A percentile compares a stretch with the other conserved stretches of the same genome.
Conservation (phyloP, 2,329 filamentous ascomycete species). For the Xylariaceae sp. region DNA sequence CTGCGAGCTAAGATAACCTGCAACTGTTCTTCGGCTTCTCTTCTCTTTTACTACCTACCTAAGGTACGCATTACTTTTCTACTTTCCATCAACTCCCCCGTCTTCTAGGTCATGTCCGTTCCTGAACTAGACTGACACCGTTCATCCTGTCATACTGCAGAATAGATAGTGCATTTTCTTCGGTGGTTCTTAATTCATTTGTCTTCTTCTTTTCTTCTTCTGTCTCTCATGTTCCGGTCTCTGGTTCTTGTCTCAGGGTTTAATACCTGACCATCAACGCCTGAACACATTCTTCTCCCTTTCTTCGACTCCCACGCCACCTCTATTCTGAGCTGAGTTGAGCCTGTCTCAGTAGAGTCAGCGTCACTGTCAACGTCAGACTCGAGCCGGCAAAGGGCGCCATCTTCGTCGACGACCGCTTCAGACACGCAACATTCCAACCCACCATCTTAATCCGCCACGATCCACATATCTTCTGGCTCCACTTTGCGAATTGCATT, state of each 20-base stretch:
- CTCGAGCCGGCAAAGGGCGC: background rate
- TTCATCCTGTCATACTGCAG: background rate
- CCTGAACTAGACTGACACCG: background rate
- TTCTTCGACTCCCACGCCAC: slow-evolving; percentile 2
- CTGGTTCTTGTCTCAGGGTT: background rate
- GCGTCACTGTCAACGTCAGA: slow-evolving; percentile 7
- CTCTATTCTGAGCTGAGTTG: background rate
- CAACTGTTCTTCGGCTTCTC: background rate
- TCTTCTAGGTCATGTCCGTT: background rate
- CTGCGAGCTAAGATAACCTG: background rate
- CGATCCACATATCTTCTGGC: background rate
- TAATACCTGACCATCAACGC: background rate
- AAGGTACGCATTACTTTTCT: background rate
- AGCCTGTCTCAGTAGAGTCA: slow-evolving; percentile 5
- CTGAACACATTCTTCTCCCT: slow-evolving; percentile 1
- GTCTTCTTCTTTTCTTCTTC: slow-evolving; percentile 2
- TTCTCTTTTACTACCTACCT: background rate
- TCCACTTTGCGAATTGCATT: slow-evolving; percentile 1
- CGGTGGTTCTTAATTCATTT: background rate
- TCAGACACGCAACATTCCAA: background rate
- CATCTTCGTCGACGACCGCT: background rate
- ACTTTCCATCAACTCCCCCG: background rate
- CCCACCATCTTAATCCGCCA: background rate
- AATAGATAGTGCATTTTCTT: background rate
- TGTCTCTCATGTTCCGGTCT: background rate